phyloP scores from a whole-genome alignment of 2,329 filamentous ascomycete species.

The Sporothrix humicola region DNA sequence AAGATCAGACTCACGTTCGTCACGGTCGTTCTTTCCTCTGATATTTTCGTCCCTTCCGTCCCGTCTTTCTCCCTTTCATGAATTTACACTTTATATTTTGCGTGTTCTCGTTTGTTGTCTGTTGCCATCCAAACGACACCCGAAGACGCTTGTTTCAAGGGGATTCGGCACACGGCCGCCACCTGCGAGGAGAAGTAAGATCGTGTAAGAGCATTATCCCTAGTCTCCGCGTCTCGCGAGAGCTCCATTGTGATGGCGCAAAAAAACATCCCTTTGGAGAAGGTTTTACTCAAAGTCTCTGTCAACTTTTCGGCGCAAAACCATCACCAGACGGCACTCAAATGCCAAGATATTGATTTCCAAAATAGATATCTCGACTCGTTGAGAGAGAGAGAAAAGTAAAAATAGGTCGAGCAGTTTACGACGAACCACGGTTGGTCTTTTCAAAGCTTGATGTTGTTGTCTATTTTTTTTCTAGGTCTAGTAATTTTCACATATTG shows the following conservation, averaged over 20 bases:
- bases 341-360: neutral
- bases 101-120: neutral
- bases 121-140: neutral
- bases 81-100: neutral
- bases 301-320: neutral
- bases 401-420: neutral
- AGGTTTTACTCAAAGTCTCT: too few relatives aligned
- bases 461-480: neutral
- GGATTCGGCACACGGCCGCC: neutral
- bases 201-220: neutral
- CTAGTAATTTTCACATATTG: neutral
- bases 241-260: too few relatives aligned
- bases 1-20: neutral
- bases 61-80: neutral
- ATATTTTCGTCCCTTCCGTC: neutral
- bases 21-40: neutral
- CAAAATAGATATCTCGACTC: neutral
- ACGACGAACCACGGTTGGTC: neutral
- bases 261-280: too few relatives aligned
- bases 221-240: neutral
- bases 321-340: neutral
- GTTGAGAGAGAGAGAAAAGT: neutral
- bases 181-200: neutral
- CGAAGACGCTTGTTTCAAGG: neutral
- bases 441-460: neutral